These are phyloP conservation scores for Peronospora destructor DNA, from an alignment of 352 stramenopile genomes.

Conservation along the genomic window DNA sequence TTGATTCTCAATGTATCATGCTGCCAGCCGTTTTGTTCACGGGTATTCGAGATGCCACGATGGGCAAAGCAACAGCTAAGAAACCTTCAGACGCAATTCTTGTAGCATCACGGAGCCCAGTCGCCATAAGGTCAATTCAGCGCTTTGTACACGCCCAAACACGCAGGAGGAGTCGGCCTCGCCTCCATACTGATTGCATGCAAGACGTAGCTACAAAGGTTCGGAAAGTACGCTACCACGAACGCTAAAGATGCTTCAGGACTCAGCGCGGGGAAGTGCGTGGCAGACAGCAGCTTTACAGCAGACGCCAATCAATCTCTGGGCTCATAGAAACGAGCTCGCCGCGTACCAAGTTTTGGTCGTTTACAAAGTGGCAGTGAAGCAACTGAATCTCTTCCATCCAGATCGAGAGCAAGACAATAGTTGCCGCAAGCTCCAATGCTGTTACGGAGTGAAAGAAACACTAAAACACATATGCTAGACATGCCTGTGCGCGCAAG, in stretches of 20 bases:
- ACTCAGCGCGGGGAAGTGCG: neutral
- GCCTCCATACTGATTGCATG: neutral
- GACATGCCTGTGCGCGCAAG: no score
- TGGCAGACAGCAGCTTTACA: no score
- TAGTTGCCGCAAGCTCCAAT: no score
- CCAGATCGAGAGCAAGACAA: no score
- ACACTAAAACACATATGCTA: no score
- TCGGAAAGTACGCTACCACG: neutral
- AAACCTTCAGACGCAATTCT: constrained; percentile 3
- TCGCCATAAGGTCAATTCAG: constrained; percentile 1
- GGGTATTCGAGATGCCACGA: neutral
- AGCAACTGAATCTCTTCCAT: no score
- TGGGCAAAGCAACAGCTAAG: neutral
- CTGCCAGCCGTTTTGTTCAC: neutral
- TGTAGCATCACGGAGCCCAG: neutral
- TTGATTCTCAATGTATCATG: neutral
- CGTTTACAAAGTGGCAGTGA: no score
- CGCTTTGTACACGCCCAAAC: neutral
- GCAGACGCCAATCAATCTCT: no score
- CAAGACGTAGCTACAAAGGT: neutral
- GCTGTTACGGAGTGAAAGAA: no score
- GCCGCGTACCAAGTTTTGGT: no score
- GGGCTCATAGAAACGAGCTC: no score
- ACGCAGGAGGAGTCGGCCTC: constrained; percentile 1
- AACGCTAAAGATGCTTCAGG: neutral